Conservation (phyloP, 805 yeast species). For the Yarrowia sp. region DNA sequence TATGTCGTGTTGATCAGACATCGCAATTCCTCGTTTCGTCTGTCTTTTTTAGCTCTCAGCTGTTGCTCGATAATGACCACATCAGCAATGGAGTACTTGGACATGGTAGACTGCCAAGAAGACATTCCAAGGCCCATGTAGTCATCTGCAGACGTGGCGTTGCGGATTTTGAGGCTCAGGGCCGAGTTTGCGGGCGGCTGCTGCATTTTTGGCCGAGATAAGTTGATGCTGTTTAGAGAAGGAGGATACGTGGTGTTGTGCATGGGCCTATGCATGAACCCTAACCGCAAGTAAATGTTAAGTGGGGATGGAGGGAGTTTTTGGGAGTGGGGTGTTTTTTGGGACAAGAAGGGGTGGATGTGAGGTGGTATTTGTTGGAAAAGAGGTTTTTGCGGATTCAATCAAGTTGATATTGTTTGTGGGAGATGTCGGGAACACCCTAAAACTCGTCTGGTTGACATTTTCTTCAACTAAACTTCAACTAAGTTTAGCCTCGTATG, state of each 20-base stretch:
- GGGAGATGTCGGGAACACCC: too few relatives aligned
- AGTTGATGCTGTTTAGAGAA: neutral
- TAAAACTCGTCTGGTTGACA: too few relatives aligned
- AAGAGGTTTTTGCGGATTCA: neutral
- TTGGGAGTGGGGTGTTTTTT: neutral
- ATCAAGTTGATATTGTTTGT: too few relatives aligned
- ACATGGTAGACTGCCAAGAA: conserved; percentile 20
- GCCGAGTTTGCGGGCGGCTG: conserved; percentile 25
- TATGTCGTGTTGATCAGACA: conserved; percentile 11
- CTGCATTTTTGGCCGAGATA: neutral
- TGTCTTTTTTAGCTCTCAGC: conserved; percentile 1
- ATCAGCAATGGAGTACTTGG: conserved; percentile 20
- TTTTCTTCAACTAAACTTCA: too few relatives aligned
- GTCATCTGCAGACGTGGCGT: conserved; percentile 8
- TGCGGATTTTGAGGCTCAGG: conserved; percentile 9
- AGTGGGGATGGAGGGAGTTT: neutral
- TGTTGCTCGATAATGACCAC: conserved; percentile 17
- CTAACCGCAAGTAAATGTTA: neutral
- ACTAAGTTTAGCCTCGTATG: too few relatives aligned
- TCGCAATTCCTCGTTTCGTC: neutral
- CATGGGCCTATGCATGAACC: conserved; percentile 4
- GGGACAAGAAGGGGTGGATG: neutral
- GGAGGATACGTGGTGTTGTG: conserved; percentile 11
- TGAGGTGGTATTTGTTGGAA: neutral
- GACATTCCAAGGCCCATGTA: conserved; percentile 5